Evolutionary conservation across 441 rosid genomes (phyloP).

Genomic region (Geranium incanum): DNA sequence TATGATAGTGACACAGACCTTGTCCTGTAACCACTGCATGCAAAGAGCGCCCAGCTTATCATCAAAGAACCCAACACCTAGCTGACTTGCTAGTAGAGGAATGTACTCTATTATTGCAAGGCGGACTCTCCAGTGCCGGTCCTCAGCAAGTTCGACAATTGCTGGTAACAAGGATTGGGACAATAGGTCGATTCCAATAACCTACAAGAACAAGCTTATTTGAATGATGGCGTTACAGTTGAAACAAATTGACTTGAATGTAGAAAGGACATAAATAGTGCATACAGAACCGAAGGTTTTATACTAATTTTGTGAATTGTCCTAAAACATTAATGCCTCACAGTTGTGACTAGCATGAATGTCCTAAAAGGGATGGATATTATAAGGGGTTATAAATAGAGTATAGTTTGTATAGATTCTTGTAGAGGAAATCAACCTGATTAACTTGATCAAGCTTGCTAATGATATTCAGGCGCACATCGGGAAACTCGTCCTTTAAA

Average conservation of each 20-base stretch:
- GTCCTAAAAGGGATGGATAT: no score
- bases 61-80: slow-evolving; percentile 93
- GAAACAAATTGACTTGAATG: background rate
- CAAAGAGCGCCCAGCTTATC: slow-evolving; percentile 96
- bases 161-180: slow-evolving; percentile 92
- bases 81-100: slow-evolving; percentile 80
- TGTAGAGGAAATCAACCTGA: slow-evolving; percentile 46
- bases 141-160: slow-evolving; percentile 99
- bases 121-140: slow-evolving; percentile 95
- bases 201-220: slow-evolving; percentile 35
- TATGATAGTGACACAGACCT: slow-evolving; percentile 16
- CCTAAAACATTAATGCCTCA: background rate
- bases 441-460: slow-evolving; percentile 99
- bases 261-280: background rate
- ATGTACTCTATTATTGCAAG: slow-evolving; percentile 97
- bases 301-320: background rate
- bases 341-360: background rate
- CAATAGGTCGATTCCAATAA: slow-evolving; percentile 87
- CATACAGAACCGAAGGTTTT: background rate
- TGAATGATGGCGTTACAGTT: background rate
- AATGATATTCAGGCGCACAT: slow-evolving; percentile 45
- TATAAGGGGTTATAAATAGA: background rate
- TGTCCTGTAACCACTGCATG: slow-evolving; percentile 88
- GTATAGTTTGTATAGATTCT: no score
- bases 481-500: slow-evolving; percentile 91